These are phyloP conservation scores for Fusarium temperatum DNA, from an alignment of 2,329 filamentous ascomycete genomes.

Conservation along the genomic window DNA sequence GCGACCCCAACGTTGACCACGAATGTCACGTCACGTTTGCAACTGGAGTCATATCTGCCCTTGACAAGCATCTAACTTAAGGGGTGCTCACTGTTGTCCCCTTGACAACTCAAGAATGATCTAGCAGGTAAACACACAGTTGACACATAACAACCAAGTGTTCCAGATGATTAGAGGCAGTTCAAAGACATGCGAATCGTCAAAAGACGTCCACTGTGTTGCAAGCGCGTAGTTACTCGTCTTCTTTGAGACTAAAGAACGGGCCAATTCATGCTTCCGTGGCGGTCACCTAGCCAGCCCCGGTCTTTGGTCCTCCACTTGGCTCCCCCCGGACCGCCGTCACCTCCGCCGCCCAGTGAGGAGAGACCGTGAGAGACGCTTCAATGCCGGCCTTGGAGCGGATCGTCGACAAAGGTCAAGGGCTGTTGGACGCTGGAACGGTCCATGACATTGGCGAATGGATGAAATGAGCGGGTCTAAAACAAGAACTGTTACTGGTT, in stretches of 20 bases:
- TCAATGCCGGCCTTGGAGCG: slow-evolving; percentile 21
- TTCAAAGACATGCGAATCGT: neutral
- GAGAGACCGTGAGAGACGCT: neutral
- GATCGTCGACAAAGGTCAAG: slow-evolving; percentile 19
- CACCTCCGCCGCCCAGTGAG: slow-evolving; percentile 15
- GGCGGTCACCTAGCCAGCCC: slow-evolving; percentile 29
- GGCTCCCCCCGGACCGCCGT: slow-evolving; percentile 22
- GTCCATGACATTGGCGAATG: slow-evolving; percentile 15
- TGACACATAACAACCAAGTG: neutral
- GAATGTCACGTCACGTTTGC: slow-evolving; percentile 8
- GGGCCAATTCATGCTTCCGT: slow-evolving; percentile 23
- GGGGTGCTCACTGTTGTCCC: neutral
- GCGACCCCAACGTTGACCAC: slow-evolving; percentile 7
- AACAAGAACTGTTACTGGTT: slow-evolving; percentile 14
- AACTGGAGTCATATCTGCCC: neutral
- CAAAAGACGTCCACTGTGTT: slow-evolving; percentile 13
- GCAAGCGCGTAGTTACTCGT: slow-evolving; percentile 14
- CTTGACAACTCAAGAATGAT: slow-evolving; percentile 26
- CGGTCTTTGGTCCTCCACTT: slow-evolving; percentile 6
- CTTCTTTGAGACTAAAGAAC: slow-evolving; percentile 25
- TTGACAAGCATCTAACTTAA: neutral
- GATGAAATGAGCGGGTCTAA: slow-evolving; percentile 28
- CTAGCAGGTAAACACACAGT: slow-evolving; percentile 6
- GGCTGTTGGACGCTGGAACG: slow-evolving; percentile 24
- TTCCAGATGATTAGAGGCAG: neutral